Base-by-base conservation (phyloP, 1,284 basidiomycete genomes). In the Sporisorium scitamineum region DNA sequence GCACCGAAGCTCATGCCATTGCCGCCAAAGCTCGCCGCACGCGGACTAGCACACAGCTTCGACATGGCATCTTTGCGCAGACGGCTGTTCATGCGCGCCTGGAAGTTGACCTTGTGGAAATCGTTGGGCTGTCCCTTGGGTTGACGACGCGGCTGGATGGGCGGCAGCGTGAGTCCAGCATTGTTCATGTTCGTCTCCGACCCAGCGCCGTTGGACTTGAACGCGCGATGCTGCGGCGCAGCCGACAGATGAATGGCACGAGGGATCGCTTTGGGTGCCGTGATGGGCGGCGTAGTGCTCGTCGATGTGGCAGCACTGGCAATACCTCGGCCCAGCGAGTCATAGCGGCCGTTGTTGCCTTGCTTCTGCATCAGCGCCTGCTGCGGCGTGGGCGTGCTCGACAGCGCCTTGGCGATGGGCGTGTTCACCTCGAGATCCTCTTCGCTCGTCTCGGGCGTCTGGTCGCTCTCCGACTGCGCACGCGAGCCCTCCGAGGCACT, bases 391-490 rank as follows among this genome's bases (percentile, higher is more conserved):
- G 61, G 62, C 29, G 65, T 71, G 39, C 59, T 61, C 54, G 58
- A 61, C 44, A 72, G 52, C 16, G 51, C 58, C 26, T 78, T 78
- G 42, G 37, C 60, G 16, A 62, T 13, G 8, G 70, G 51, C 59
- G 72, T 63, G 57, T 67, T 69, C 47, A 75, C 53, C 22, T 71
- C 68, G 31, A 80, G 53, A 54, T 80, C 72, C 54, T 82, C 80
- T 37, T 82, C 80, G 69, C 77, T 79, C 47, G 80, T 82, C 61
- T 82, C 79, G 57, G 80, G 79, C 27, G 80, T 80, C 54, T 80
- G 77, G 42, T 80, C 75, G 9, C 50, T 39, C 18, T 71, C 65
- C 18, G 72, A 79, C 44, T 66, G 61, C 2, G 64, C 69, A 7
- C 70, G 60, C 16, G 75, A 74, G 54, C 67, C 62, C 48, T 80